These are phyloP conservation scores for Claviceps humidiphila DNA, from an alignment of 2,329 filamentous ascomycete species.

Conservation along the genomic window DNA sequence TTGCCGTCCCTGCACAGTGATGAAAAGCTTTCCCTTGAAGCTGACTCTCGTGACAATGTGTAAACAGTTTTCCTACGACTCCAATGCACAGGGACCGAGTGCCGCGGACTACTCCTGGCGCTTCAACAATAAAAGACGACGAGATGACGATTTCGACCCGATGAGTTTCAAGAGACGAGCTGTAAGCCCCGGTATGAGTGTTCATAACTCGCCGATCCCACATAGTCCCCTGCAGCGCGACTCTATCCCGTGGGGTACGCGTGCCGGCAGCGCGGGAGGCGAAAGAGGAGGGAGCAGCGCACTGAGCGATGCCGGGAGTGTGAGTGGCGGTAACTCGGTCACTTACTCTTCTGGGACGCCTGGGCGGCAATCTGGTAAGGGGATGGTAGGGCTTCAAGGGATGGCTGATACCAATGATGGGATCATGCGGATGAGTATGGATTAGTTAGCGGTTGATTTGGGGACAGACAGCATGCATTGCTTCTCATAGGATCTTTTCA, in stretches of 20 bases:
- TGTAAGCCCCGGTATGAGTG: conserved; percentile 82
- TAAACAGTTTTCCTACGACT: conserved; percentile 14
- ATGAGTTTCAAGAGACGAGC: conserved; percentile 81
- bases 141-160: conserved; percentile 84
- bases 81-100: conserved; percentile 38
- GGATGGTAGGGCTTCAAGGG: conserved; percentile 67
- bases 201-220: conserved; percentile 77
- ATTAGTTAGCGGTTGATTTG: conserved; percentile 31
- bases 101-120: conserved; percentile 66
- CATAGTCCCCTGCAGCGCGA: conserved; percentile 73
- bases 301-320: conserved; percentile 35
- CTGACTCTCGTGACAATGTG: neutral
- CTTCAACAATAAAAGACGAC: conserved; percentile 67
- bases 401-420: conserved; percentile 95
- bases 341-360: conserved; percentile 18
- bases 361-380: conserved; percentile 41
- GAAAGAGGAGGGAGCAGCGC: conserved; percentile 39
- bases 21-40: neutral
- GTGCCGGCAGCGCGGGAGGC: conserved; percentile 48
- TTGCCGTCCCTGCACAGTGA: neutral
- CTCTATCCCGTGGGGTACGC: conserved; percentile 56
- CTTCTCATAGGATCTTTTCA: neutral
- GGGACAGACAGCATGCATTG: neutral
- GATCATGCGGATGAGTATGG: conserved; percentile 94
- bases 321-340: conserved; percentile 15